phyloP scores from a whole-genome alignment of 805 yeast species.

The Teunomyces kruisii region DNA sequence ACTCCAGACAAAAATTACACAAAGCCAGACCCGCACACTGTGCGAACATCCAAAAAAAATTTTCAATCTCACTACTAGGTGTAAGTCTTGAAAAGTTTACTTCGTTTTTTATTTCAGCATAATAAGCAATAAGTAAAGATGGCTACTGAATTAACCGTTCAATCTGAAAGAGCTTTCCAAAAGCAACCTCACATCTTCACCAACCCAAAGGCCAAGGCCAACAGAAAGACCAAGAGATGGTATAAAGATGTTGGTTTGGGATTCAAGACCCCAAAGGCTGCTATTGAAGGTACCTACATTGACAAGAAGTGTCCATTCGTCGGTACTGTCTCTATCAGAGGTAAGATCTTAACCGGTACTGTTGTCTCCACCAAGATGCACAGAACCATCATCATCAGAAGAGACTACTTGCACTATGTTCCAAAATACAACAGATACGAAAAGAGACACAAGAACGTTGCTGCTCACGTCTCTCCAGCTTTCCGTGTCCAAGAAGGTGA shows the following conservation, averaged over 20 bases:
- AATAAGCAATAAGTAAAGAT: slow-evolving; percentile 47
- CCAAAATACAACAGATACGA: slow-evolving; percentile 99
- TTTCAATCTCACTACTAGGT: slow-evolving; percentile 8
- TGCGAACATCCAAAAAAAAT: slow-evolving; percentile 8
- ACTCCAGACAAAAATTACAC: slow-evolving; percentile 2
- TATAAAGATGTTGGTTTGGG: slow-evolving; percentile 99
- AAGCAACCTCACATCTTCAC: slow-evolving; percentile 99
- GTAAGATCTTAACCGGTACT: slow-evolving; percentile 98
- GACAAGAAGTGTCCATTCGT: slow-evolving; percentile 99
- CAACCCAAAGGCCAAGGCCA: slow-evolving; percentile 99
- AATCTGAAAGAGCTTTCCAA: slow-evolving; percentile 99
- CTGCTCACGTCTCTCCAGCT: slow-evolving; percentile 99
- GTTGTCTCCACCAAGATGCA: slow-evolving; percentile 99
- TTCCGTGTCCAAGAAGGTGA: slow-evolving; percentile 99
- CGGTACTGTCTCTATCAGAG: slow-evolving; percentile 97
- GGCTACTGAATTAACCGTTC: slow-evolving; percentile 99
- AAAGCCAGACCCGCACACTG: not conserved
- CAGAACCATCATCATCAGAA: slow-evolving; percentile 99
- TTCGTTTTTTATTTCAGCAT: slow-evolving; percentile 8
- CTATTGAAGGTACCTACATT: slow-evolving; percentile 97
- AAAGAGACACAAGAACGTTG: slow-evolving; percentile 99
- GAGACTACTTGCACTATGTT: slow-evolving; percentile 99
- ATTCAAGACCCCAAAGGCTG: slow-evolving; percentile 99
- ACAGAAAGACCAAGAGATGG: slow-evolving; percentile 99
- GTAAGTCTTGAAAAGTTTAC: slow-evolving; percentile 5